These are phyloP conservation scores for Sicyos baderoa DNA, from an alignment of 306 rosid species.

Conservation along the genomic window DNA sequence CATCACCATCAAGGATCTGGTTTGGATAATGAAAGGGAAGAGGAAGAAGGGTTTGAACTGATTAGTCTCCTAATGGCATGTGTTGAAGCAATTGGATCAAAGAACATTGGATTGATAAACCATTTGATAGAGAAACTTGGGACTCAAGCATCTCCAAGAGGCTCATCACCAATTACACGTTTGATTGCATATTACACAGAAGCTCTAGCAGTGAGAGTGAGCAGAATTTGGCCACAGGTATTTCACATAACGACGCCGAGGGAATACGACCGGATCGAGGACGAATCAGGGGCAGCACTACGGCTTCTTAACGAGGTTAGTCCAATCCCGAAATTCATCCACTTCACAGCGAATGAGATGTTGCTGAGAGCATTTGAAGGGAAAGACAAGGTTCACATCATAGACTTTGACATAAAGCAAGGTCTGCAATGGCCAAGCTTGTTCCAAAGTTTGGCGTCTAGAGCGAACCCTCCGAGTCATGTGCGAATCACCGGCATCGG, in stretches of 20 bases:
- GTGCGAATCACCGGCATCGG: slow-evolving; percentile 87
- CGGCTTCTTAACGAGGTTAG: slow-evolving; percentile 76
- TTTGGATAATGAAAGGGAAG: slow-evolving; percentile 36
- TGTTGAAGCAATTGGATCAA: slow-evolving; percentile 69
- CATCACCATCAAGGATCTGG: slow-evolving; percentile 36
- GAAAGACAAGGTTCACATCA: slow-evolving; percentile 88
- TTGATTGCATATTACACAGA: slow-evolving; percentile 71
- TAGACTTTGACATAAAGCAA: slow-evolving; percentile 85
- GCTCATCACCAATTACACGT: slow-evolving; percentile 47
- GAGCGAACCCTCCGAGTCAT: slow-evolving; percentile 76
- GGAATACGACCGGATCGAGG: slow-evolving; percentile 68
- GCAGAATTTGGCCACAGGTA: slow-evolving; percentile 81
- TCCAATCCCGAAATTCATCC: slow-evolving; percentile 81
- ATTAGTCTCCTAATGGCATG: slow-evolving; percentile 64
- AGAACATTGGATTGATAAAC: slow-evolving; percentile 50
- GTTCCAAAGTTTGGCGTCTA: slow-evolving; percentile 78
- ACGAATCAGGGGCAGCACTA: slow-evolving; percentile 50
- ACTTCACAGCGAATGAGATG: slow-evolving; percentile 86
- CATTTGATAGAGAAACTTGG: slow-evolving; percentile 72
- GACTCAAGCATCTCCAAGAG: slow-evolving; percentile 72
- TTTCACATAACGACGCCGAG: slow-evolving; percentile 71
- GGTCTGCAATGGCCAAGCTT: slow-evolving; percentile 97
- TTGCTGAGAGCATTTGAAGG: slow-evolving; percentile 89
- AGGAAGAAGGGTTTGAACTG: slow-evolving; percentile 60
- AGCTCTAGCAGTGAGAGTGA: slow-evolving; percentile 70